These are phyloP conservation scores for Yamadazyma scolyti DNA, from an alignment of 805 yeast genomes.

Conservation along the genomic window DNA sequence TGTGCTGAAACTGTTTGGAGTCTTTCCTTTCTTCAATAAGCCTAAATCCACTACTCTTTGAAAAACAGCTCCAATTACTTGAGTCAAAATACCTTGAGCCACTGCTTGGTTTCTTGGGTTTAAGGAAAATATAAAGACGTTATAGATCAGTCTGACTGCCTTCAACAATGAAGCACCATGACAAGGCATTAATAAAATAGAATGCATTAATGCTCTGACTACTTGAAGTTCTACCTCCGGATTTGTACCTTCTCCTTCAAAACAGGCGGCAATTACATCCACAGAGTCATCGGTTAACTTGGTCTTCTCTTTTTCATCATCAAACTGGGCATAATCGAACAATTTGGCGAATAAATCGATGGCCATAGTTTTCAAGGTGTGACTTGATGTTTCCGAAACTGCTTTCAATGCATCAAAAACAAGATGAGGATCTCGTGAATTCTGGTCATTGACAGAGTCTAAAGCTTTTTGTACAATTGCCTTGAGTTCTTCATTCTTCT, in stretches of 20 bases:
- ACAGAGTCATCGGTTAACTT: slow-evolving; percentile 77
- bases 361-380: slow-evolving; percentile 66
- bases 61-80: slow-evolving; percentile 81
- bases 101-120: slow-evolving; percentile 83
- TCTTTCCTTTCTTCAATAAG: slow-evolving; percentile 34
- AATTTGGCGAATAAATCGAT: slow-evolving; percentile 84
- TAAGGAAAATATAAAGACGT: slow-evolving; percentile 81
- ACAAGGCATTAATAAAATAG: slow-evolving; percentile 77
- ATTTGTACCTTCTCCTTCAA: slow-evolving; percentile 90
- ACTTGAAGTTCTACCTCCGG: slow-evolving; percentile 88
- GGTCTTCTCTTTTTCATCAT: slow-evolving; percentile 50
- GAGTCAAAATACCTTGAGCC: slow-evolving; percentile 94
- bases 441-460: slow-evolving; percentile 36
- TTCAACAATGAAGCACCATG: slow-evolving; percentile 87
- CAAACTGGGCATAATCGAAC: slow-evolving; percentile 81
- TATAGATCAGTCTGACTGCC: slow-evolving; percentile 91
- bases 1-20: slow-evolving; percentile 7
- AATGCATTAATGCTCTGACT: slow-evolving; percentile 85
- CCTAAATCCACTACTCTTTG: slow-evolving; percentile 50
- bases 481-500: slow-evolving; percentile 43
- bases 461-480: slow-evolving; percentile 37
- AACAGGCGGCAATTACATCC: slow-evolving; percentile 77
- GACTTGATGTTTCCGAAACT: slow-evolving; percentile 65
- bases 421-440: slow-evolving; percentile 42
- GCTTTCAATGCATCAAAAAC: slow-evolving; percentile 76